Conservation (phyloP, 2,329 filamentous ascomycete genomes). For the Ilyonectria robusta region DNA sequence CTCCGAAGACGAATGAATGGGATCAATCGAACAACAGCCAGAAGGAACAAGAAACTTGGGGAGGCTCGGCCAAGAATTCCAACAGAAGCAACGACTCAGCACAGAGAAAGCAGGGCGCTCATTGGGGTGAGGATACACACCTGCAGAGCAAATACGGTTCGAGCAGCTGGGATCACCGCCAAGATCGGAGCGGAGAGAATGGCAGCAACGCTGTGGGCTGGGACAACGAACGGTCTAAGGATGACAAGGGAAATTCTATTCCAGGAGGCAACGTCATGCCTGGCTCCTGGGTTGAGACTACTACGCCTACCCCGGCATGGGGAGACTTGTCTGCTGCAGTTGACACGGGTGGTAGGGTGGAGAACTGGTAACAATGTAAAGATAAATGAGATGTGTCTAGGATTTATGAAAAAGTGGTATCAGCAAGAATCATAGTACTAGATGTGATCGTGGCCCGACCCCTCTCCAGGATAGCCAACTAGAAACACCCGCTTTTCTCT, state of each 20-base stretch:
- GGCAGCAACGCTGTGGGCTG: conserved; percentile 39
- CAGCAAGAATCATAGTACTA: conserved; percentile 34
- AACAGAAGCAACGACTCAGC: conserved; percentile 36
- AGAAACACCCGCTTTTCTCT: conserved; percentile 22
- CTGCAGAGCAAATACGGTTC: neutral
- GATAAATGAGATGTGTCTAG: conserved; percentile 32
- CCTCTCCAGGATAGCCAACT: conserved; percentile 25
- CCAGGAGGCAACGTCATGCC: conserved; percentile 51
- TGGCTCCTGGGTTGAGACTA: conserved; percentile 47
- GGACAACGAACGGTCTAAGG: conserved; percentile 10
- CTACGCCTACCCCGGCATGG: conserved; percentile 42
- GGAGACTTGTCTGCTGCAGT: conserved; percentile 50
- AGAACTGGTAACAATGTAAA: conserved; percentile 31
- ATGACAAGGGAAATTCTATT: neutral
- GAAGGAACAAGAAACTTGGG: conserved; percentile 3
- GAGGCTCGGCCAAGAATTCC: conserved; percentile 27
- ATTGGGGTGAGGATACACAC: conserved; percentile 43
- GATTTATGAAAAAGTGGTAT: conserved; percentile 36
- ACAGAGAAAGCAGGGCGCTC: conserved; percentile 33
- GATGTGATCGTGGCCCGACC: conserved; percentile 20
- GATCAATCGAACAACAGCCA: conserved; percentile 22
- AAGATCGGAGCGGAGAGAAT: conserved; percentile 25
- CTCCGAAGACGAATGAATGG: neutral
- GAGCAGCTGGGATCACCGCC: conserved; percentile 2
- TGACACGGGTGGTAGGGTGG: conserved; percentile 48